Percentiles rank a stretch among this genome's conserved stretches.
Conservation (phyloP, 2,329 filamentous ascomycete genomes). For the Chrysosporium keratinophilum region DNA sequence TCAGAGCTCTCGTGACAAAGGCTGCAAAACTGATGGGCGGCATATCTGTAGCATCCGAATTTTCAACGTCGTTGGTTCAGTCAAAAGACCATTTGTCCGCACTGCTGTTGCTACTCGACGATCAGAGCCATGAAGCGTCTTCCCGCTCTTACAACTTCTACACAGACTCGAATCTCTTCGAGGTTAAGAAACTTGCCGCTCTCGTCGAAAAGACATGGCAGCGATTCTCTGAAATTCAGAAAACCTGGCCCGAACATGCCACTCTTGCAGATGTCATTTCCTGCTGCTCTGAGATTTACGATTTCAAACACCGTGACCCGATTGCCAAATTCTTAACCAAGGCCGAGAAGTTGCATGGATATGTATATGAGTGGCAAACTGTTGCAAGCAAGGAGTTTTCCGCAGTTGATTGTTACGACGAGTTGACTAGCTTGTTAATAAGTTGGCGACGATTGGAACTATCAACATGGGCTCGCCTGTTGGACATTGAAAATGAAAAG, state of each 20-base stretch:
- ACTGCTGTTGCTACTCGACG: constrained; percentile 54
- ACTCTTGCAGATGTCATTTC: constrained; percentile 67
- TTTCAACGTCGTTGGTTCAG: constrained; percentile 18
- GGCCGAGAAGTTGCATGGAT: constrained; percentile 74
- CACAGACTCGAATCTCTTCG: constrained; percentile 62
- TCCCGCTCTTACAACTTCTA: constrained; percentile 73
- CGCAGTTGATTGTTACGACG: constrained; percentile 60
- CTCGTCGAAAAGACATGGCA: constrained; percentile 59
- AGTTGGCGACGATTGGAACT: constrained; percentile 85
- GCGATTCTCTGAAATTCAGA: constrained; percentile 60
- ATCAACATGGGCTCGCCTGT: constrained; percentile 78
- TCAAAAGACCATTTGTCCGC: constrained; percentile 53
- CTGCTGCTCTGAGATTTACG: constrained; percentile 63
- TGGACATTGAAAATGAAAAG: constrained; percentile 71
- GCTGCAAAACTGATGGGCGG: constrained; percentile 29
- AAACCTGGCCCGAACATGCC: constrained; percentile 60
- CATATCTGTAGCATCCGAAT: constrained; percentile 22
- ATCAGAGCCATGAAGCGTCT: constrained; percentile 32
- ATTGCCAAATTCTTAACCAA: constrained; percentile 76
- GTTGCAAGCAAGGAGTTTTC: constrained; percentile 75
- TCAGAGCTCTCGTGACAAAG: constrained; percentile 29
- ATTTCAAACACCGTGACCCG: constrained; percentile 68
- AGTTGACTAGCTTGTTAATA: constrained; percentile 69
- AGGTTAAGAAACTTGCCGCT: constrained; percentile 62
- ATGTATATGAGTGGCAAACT: constrained; percentile 88